Evolutionary conservation across 257 asterid species (phyloP).

Genomic region (Solanum chiquidenum): DNA sequence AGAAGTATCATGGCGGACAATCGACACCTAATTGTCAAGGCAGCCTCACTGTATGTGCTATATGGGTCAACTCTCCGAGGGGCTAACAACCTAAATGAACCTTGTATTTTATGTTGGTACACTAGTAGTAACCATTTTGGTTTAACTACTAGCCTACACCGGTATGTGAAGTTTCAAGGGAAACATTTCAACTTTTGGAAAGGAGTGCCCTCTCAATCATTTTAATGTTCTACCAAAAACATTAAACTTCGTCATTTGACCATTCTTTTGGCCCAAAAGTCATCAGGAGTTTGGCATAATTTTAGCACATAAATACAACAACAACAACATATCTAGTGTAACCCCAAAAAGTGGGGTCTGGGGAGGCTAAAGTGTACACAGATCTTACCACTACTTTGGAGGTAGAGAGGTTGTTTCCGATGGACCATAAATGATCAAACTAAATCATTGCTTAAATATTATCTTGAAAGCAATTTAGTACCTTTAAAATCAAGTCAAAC

Average conservation of each 20-base stretch:
- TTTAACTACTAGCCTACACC: background rate
- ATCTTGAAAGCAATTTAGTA: background rate
- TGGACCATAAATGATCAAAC: background rate
- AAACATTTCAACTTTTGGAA: background rate
- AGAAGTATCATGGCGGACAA: background rate
- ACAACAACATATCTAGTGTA: background rate
- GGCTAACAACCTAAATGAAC: background rate
- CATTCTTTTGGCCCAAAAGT: background rate
- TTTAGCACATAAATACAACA: background rate
- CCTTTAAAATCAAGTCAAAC: background rate
- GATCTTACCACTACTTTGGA: background rate
- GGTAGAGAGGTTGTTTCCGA: background rate
- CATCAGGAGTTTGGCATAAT: background rate
- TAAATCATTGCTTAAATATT: background rate
- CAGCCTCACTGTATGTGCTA: background rate
- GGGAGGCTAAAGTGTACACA: background rate
- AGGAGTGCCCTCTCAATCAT: background rate
- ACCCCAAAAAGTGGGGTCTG: background rate
- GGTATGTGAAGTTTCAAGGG: background rate
- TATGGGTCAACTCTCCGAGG: background rate
- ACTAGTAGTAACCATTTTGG: background rate
- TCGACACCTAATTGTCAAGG: background rate
- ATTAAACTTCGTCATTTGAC: background rate
- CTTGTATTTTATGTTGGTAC: background rate
- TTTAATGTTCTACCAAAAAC: background rate